phyloP scores from a whole-genome alignment of 129 eudicot genomes.

The Daucus carota region DH1_v3.0 NC_030381.2:54635001-54635500 shows the following conservation, averaged over 20 bases:
- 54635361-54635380: not conserved
- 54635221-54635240: not conserved
- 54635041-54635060: slow-evolving; percentile 14
- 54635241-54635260: not conserved
- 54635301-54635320: not conserved
- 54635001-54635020: slow-evolving; percentile 15
- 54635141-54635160: not conserved
- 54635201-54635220: slow-evolving; percentile 29
- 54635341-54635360: not conserved
- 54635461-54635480: slow-evolving; percentile 1
- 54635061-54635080: slow-evolving; percentile 14
- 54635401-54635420: not conserved
- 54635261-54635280: slow-evolving; percentile 2
- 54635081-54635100: slow-evolving; percentile 6
- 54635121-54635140: slow-evolving; percentile 1
- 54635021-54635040: slow-evolving; percentile 13
- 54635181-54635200: slow-evolving; percentile 18
- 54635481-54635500: not conserved
- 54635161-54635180: slow-evolving; percentile 1
- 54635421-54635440: slow-evolving; percentile 2
- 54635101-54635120: slow-evolving; percentile 14
- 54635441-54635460: not conserved
- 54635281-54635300: not conserved
- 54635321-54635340: slow-evolving; percentile 4
- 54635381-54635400: not conserved